Evolutionary conservation across 2,329 filamentous ascomycete genomes (phyloP), one percentile per base, ranked within the genome.

Genomic region (Colletotrichum sp.): DNA sequence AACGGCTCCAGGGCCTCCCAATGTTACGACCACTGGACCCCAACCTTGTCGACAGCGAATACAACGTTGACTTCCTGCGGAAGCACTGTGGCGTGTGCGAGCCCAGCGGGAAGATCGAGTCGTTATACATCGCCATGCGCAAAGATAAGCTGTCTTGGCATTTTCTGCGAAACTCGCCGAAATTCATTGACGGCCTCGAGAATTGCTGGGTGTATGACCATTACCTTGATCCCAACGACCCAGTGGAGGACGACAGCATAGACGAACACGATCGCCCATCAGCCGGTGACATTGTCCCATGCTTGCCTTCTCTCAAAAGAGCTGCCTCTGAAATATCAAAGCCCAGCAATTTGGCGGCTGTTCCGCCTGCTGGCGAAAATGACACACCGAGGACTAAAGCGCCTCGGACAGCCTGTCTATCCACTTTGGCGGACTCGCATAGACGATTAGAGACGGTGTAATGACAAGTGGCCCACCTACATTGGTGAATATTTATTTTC

Each of bases 121-220:
- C 90, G 24, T 82, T 92, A 16, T 92, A 92, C 78, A 91, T 92
- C 72, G 89, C 90, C 71, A 90, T 91, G 89, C 83, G 85, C 14
- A 80, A 85, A 7, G 87, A 90, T 71, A 88, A 87, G 8, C 83
- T 92, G n/a, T 90, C 89, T 3, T 92, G 91, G 91, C 85, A 88
- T 74, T 87, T 86, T 39, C 82, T 92, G 34, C 85, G 85, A 70
- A 83, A 86, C 39, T 85, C 88, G 6, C 87, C 88, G 1, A 83
- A 88, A 4, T 89, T 87, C 76, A 82, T 90, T 8, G 85, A 89
- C 14, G 90, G 90, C 3, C 84, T 92, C 1, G 91, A 92, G 78
- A 85, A 85, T 5, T 87, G 88, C 77, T 92, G 91, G 91, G 85
- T 82, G 1, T 86, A 87, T 72, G 90, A 92, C 73, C 79, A 82